A percentile compares a stretch with the other conserved stretches of the same genome.
These are phyloP conservation scores for Papiliotrema fonsecae DNA, from an alignment of 1,284 basidiomycete genomes.

Conservation along the genomic window DNA sequence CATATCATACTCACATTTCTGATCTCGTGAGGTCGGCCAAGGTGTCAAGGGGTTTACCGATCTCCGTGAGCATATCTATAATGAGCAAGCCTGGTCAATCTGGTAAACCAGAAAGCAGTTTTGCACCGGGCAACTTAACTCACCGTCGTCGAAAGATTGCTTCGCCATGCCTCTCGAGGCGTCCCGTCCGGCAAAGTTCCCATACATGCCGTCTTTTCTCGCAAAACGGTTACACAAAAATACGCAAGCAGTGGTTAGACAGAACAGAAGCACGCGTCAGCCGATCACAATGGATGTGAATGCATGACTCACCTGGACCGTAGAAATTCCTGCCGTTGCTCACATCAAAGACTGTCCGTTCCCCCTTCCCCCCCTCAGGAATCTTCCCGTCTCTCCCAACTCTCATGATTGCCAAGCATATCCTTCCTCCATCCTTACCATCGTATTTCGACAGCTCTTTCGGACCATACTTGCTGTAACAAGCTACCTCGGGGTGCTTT, in stretches of 20 bases:
- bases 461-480: conserved; percentile 71
- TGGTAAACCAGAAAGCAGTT: no score
- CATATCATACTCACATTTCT: conserved; percentile 65
- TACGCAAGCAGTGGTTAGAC: not conserved
- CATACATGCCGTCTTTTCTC: conserved; percentile 78
- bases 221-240: not conserved
- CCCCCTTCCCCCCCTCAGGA: conserved; percentile 51
- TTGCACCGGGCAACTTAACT: conserved; percentile 26
- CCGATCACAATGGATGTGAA: not conserved
- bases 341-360: conserved; percentile 86
- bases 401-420: conserved; percentile 81
- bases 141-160: conserved; percentile 86
- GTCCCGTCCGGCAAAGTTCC: conserved; percentile 92
- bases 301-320: conserved; percentile 66
- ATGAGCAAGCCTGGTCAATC: not conserved
- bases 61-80: conserved; percentile 82
- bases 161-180: conserved; percentile 94
- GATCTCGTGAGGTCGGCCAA: conserved; percentile 68
- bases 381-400: conserved; percentile 25
- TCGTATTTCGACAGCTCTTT: conserved; percentile 64
- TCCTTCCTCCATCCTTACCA: conserved; percentile 63
- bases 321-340: conserved; percentile 83
- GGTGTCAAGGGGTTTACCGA: conserved; percentile 80
- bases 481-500: conserved; percentile 66
- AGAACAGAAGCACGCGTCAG: not conserved